These are phyloP conservation scores for Abrus precatorius DNA, from an alignment of 306 rosid species.

Conservation along the genomic window DNA sequence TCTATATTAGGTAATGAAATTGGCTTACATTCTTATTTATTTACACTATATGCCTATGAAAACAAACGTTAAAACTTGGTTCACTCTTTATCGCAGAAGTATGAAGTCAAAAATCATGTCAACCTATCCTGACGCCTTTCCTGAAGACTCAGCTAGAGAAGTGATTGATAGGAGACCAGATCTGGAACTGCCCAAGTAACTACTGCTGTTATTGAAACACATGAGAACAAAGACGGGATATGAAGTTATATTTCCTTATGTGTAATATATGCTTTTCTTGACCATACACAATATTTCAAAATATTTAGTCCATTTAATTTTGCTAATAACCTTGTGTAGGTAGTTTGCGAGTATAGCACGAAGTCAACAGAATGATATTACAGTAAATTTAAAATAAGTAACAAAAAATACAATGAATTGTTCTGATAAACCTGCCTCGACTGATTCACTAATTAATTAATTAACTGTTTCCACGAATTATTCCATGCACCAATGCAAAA, in stretches of 20 bases:
- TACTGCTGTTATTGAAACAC: conserved; percentile 2
- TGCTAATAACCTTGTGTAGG: too few relatives aligned
- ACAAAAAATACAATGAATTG: too few relatives aligned
- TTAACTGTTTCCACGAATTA: too few relatives aligned
- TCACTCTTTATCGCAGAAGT: conserved; percentile 59
- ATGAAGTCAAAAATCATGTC: conserved; percentile 83
- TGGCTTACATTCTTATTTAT: background rate
- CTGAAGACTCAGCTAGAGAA: conserved; percentile 62
- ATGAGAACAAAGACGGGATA: conserved; percentile 15
- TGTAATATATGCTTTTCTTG: background rate
- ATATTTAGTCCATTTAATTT: too few relatives aligned
- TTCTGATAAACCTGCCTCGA: too few relatives aligned
- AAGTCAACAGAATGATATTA: too few relatives aligned
- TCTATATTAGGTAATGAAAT: background rate
- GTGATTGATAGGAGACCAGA: conserved; percentile 83
- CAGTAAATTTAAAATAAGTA: too few relatives aligned
- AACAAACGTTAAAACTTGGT: conserved; percentile 3
- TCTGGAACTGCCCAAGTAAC: conserved; percentile 80
- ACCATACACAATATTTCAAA: too few relatives aligned
- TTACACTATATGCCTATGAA: background rate
- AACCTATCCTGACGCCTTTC: conserved; percentile 88
- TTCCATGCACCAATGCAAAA: too few relatives aligned
- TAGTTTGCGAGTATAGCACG: too few relatives aligned
- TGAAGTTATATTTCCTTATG: background rate
- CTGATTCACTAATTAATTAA: too few relatives aligned